These are phyloP conservation scores for Fusarium torulosum DNA, from an alignment of 2,329 filamentous ascomycete species.

Conservation along the genomic window DNA sequence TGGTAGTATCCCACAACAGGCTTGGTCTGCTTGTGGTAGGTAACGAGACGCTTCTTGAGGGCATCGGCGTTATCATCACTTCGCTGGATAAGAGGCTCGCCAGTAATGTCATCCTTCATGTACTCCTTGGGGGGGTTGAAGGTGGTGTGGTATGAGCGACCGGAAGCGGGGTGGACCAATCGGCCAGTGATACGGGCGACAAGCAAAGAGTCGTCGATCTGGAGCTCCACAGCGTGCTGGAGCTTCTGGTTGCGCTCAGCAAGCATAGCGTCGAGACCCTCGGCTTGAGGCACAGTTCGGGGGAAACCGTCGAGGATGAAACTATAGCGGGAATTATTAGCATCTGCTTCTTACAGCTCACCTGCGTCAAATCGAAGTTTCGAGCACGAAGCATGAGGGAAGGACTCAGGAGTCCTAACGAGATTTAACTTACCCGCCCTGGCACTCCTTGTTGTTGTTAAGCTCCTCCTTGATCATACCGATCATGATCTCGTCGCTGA, in stretches of 20 bases:
- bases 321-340: constrained; percentile 60
- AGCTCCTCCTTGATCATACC: constrained; percentile 99
- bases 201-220: constrained; percentile 94
- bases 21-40: constrained; percentile 93
- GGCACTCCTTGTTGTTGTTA: constrained; percentile 93
- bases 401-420: neutral
- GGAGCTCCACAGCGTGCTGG: constrained; percentile 94
- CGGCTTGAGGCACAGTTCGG: constrained; percentile 93
- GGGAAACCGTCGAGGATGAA: constrained; percentile 99
- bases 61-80: constrained; percentile 97
- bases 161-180: constrained; percentile 93
- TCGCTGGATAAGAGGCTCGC: constrained; percentile 95
- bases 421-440: constrained; percentile 79
- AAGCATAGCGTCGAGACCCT: constrained; percentile 96
- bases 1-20: constrained; percentile 98
- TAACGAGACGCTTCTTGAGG: constrained; percentile 91
- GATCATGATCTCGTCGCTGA: constrained; percentile 99
- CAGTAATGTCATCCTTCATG: constrained; percentile 97
- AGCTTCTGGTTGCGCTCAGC: constrained; percentile 81
- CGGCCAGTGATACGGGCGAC: constrained; percentile 97
- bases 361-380: constrained; percentile 15
- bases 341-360: constrained; percentile 29
- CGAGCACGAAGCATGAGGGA: constrained; percentile 5
- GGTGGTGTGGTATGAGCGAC: constrained; percentile 96
- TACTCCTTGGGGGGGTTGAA: constrained; percentile 96